A percentile compares a stretch with the other conserved stretches of the same genome.
Conservation (phyloP, 1,139 yeast genomes). For the Pichia terricola region DNA sequence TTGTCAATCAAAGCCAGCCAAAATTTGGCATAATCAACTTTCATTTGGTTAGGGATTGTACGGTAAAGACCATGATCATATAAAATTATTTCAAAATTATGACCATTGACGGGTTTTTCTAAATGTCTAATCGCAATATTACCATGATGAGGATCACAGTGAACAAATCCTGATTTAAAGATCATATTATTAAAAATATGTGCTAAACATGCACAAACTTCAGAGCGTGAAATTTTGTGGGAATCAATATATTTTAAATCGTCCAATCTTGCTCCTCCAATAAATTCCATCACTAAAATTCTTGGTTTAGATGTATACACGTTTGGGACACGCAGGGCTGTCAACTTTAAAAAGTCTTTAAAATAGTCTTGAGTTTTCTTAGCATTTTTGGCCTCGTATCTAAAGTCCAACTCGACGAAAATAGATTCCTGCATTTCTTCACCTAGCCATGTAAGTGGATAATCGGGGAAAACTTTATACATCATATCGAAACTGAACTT, state of each 20-base stretch:
- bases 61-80: conserved; percentile 95
- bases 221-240: conserved; percentile 60
- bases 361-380: conserved; percentile 59
- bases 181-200: conserved; percentile 93
- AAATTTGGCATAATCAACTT: conserved; percentile 78
- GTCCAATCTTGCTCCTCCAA: conserved; percentile 77
- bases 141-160: conserved; percentile 98
- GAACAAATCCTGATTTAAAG: conserved; percentile 84
- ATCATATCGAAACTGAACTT: conserved; percentile 65
- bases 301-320: conserved; percentile 60
- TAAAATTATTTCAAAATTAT: conserved; percentile 81
- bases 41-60: conserved; percentile 65
- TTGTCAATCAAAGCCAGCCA: conserved; percentile 84
- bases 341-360: conserved; percentile 39
- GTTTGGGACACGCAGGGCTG: conserved; percentile 75
- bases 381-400: conserved; percentile 80
- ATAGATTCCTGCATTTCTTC: conserved; percentile 84
- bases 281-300: conserved; percentile 79
- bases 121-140: conserved; percentile 69
- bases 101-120: conserved; percentile 31
- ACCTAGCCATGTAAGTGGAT: conserved; percentile 87
- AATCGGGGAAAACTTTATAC: conserved; percentile 80
- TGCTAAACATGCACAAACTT: conserved; percentile 77
- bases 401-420: conserved; percentile 80
- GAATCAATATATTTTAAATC: conserved; percentile 54